Conservation (phyloP, 495 filamentous ascomycete species). For the Chaetomium cochliodes region DNA sequence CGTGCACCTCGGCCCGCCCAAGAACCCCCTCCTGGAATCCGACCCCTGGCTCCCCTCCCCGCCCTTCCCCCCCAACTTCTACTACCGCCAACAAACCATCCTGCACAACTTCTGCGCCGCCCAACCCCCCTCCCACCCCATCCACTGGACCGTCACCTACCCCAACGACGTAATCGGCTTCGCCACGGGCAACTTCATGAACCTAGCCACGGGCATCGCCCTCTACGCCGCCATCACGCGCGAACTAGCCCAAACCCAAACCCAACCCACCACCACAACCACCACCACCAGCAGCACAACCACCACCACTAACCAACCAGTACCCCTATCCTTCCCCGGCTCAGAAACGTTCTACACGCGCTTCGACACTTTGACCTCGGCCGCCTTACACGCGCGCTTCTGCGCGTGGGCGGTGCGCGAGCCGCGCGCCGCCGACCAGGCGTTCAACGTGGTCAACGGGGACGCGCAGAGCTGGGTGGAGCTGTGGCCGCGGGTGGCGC, state of each 20-base stretch:
- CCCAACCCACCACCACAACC: no score
- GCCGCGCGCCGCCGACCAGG: constrained; percentile 47
- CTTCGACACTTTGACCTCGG: constrained; percentile 53
- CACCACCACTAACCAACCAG: constrained; percentile 11
- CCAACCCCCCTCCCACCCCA: constrained; percentile 38
- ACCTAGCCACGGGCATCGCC: constrained; percentile 49
- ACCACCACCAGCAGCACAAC: no score
- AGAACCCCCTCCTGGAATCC: constrained; percentile 50
- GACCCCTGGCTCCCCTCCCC: constrained; percentile 35
- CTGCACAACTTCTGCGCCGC: constrained; percentile 38
- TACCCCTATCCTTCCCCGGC: constrained; percentile 48
- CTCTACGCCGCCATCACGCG: constrained; percentile 53
- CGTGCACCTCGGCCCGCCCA: constrained; percentile 54
- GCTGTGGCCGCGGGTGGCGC: constrained; percentile 55
- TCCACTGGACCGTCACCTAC: constrained; percentile 51
- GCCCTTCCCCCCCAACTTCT: constrained; percentile 48
- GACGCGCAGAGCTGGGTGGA: constrained; percentile 55
- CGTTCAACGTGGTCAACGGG: constrained; percentile 58
- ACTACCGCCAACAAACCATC: constrained; percentile 49
- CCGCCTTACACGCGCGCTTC: constrained; percentile 53
- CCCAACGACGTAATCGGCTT: constrained; percentile 55
- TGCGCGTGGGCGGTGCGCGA: constrained; percentile 53
- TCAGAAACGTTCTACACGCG: constrained; percentile 48
- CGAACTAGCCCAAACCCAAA: constrained; percentile 39
- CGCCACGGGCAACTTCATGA: constrained; percentile 57